Evolutionary conservation across 768 basidiomycete species (phyloP), one percentile per base, ranked within the genome.

Genomic region (Psilocybe sp.): DNA sequence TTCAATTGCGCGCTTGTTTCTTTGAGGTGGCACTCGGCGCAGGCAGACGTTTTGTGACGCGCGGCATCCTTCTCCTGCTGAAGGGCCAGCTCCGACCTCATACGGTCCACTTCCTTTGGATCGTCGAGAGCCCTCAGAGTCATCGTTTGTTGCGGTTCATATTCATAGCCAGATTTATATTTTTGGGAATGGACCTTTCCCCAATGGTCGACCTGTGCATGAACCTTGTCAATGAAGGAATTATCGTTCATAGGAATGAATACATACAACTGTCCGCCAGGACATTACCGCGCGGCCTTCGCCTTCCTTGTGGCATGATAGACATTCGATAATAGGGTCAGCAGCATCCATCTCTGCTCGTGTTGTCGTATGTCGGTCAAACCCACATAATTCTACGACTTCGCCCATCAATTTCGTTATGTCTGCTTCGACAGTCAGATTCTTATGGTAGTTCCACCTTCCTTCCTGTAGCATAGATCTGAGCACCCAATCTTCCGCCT

Each of bases 351-450:
- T 63, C 9, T 55, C 55, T 11, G 54, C 45, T 8, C 47, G 51
- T 14, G 61, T 61, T 0, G 63, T 61, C 13, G 53, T 59, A 14
- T 49, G 47, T 8, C 62, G 62, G 50, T 67, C 56, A 18, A 54
- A 44, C n/a, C 60, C 62, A 47, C 57, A 60, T 35, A 61, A 56
- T 34, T 59, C 53, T 38, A 57, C 40, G 40, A 57, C 40, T 9
- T 42, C 44, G 5, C 20, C 15, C 10, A 54, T 10, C 3, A 39
- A 11, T 9, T 40, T 23, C 7, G 31, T 38, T 5, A 13, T 15
- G 11, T 33, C 23, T 9, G 8, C n/a, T 16, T 43, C 11, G 20
- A 51, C 47, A 10, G 10, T 36, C 7, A 60, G 51, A 9, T 15
- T 8, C 8, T 39, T 19, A 13, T 18, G 7, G 11, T 12, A 20